A percentile compares a stretch with the other conserved stretches of the same genome.
Conservation (phyloP, 371 early-diverging fungal genomes). For the Batkoa obscura region DNA sequence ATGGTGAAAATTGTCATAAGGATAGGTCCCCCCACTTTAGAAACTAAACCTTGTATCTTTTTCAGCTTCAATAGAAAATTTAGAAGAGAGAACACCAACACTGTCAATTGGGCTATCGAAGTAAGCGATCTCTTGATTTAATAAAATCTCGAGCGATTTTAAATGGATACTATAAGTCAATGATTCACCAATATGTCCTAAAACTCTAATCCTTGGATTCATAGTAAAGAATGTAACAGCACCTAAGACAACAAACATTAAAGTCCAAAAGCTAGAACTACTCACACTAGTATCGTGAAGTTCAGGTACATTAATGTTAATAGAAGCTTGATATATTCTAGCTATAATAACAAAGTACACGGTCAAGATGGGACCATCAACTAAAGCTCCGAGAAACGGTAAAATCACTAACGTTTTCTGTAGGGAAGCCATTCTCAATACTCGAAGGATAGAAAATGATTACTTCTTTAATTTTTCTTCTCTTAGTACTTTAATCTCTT, state of each 20-base stretch:
- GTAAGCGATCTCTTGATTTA: slow-evolving; percentile 66
- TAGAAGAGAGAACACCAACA: slow-evolving; percentile 59
- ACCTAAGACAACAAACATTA: slow-evolving; percentile 48
- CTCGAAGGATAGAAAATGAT: slow-evolving; percentile 11
- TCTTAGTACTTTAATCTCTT: not conserved
- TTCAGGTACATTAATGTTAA: slow-evolving; percentile 6
- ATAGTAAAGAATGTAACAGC: slow-evolving; percentile 24
- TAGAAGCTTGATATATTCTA: slow-evolving; percentile 19
- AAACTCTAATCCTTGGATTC: slow-evolving; percentile 16
- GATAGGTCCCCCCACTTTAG: slow-evolving; percentile 7
- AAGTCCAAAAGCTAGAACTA: slow-evolving; percentile 47
- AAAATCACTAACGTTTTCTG: slow-evolving; percentile 10
- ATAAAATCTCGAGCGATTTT: slow-evolving; percentile 28
- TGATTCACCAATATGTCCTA: slow-evolving; percentile 27
- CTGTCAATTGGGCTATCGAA: slow-evolving; percentile 64
- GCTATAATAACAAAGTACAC: slow-evolving; percentile 28
- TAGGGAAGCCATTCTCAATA: slow-evolving; percentile 8
- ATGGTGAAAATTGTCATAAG: slow-evolving; percentile 7
- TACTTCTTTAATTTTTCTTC: slow-evolving; percentile 4
- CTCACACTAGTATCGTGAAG: slow-evolving; percentile 22
- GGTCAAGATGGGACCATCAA: slow-evolving; percentile 33
- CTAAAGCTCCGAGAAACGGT: slow-evolving; percentile 20
- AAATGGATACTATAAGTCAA: slow-evolving; percentile 37
- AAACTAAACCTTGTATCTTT: slow-evolving; percentile 27
- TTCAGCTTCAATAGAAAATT: slow-evolving; percentile 65